phyloP scores from a whole-genome alignment of 2,329 filamentous ascomycete species.

The Pyricularia grisea region DNA sequence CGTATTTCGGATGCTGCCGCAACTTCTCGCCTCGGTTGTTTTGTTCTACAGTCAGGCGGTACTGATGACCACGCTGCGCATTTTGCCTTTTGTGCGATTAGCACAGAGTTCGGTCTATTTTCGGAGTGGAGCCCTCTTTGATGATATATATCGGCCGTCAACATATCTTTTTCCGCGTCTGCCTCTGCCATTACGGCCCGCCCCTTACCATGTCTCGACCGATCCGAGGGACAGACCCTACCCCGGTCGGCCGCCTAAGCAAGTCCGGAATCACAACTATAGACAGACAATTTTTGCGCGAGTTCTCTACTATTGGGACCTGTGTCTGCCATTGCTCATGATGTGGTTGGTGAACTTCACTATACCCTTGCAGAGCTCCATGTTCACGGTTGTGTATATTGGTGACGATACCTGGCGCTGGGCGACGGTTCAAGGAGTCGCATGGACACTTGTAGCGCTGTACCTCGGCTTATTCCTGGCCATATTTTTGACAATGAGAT shows the following conservation, averaged over 20 bases:
- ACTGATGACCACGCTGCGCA: constrained; percentile 63
- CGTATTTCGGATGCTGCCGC: constrained; percentile 76
- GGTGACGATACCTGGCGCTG: constrained; percentile 56
- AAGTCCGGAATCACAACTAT: not conserved
- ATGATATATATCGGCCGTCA: constrained; percentile 54
- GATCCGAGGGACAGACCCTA: not conserved
- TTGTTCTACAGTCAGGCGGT: constrained; percentile 72
- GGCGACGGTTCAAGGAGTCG: constrained; percentile 67
- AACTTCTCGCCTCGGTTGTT: constrained; percentile 61
- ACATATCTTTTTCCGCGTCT: constrained; percentile 54
- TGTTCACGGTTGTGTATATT: constrained; percentile 57
- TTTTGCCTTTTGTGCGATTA: constrained; percentile 72
- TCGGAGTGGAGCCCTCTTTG: constrained; percentile 57
- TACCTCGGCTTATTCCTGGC: constrained; percentile 60
- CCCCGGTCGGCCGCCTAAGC: not conserved
- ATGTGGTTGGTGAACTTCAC: constrained; percentile 75
- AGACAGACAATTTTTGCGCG: not conserved
- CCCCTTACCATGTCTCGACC: not conserved
- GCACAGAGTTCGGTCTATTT: constrained; percentile 50
- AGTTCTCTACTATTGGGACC: constrained; percentile 47
- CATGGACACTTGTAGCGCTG: constrained; percentile 67
- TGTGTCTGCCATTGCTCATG: constrained; percentile 56
- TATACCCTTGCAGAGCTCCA: constrained; percentile 69
- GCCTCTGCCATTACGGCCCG: not conserved
- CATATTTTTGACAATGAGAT: constrained; percentile 47